A percentile compares a stretch with the other conserved stretches of the same genome.
phyloP scores from a whole-genome alignment of 2,329 filamentous ascomycete genomes.

The Trichoderma koningii region DNA sequence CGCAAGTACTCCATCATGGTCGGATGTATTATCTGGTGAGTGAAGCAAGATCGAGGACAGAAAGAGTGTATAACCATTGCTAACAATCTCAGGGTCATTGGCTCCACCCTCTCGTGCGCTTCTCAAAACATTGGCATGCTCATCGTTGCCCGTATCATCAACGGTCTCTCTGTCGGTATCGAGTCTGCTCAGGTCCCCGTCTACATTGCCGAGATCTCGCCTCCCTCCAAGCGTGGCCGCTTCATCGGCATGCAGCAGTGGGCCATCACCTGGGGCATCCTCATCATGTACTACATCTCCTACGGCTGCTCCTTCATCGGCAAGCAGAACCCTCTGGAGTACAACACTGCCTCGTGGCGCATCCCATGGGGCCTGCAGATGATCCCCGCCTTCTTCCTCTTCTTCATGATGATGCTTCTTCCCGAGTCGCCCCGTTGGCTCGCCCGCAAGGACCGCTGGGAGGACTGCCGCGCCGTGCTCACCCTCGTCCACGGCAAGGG shows the following conservation, averaged over 20 bases:
- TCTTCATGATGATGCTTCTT: slow-evolving; percentile 60
- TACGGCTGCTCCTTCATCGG: slow-evolving; percentile 65
- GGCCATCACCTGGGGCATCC: slow-evolving; percentile 67
- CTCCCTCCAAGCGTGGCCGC: slow-evolving; percentile 57
- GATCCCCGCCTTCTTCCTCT: slow-evolving; percentile 61
- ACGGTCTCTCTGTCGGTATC: slow-evolving; percentile 68
- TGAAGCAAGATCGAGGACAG: neutral
- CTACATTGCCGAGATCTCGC: slow-evolving; percentile 67
- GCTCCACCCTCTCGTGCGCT: slow-evolving; percentile 50
- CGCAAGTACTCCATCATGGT: slow-evolving; percentile 55
- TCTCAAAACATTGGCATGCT: slow-evolving; percentile 53
- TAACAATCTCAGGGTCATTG: slow-evolving; percentile 45
- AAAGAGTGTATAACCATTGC: neutral
- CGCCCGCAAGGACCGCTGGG: slow-evolving; percentile 62
- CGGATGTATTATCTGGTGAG: slow-evolving; percentile 54
- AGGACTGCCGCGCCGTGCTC: slow-evolving; percentile 55
- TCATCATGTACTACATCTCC: slow-evolving; percentile 71
- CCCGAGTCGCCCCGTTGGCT: slow-evolving; percentile 67
- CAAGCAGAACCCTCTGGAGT: slow-evolving; percentile 34
- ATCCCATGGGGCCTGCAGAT: slow-evolving; percentile 68
- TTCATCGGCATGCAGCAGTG: slow-evolving; percentile 75
- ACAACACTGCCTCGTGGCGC: slow-evolving; percentile 60
- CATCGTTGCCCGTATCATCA: slow-evolving; percentile 61
- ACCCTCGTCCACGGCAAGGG: slow-evolving; percentile 67
- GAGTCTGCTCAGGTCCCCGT: slow-evolving; percentile 67